Percentiles rank a stretch among this genome's conserved stretches.
Conservation (phyloP, 2,329 filamentous ascomycete species). For the Aspergillus candidus region DNA sequence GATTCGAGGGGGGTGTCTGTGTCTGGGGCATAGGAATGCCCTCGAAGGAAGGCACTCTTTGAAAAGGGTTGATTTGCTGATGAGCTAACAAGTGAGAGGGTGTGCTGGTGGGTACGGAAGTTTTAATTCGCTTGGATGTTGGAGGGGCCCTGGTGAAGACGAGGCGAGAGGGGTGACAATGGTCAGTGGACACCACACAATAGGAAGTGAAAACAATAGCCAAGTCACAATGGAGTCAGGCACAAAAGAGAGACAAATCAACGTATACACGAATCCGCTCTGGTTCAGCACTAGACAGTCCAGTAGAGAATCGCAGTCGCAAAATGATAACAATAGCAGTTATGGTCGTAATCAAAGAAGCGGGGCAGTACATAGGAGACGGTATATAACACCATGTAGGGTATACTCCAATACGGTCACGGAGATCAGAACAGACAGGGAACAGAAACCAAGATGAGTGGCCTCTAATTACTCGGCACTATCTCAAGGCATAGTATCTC, state of each 20-base stretch:
- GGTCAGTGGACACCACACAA: conserved; percentile 3
- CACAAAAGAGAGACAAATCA: neutral
- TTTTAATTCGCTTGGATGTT: conserved; percentile 39
- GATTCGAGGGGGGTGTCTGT: conserved; percentile 31
- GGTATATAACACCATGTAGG: no score
- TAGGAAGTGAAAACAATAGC: neutral
- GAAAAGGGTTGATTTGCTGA: conserved; percentile 33
- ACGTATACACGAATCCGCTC: neutral
- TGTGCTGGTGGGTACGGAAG: conserved; percentile 30
- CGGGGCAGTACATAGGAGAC: no score
- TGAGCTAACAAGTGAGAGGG: conserved; percentile 34
- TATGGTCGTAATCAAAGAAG: no score
- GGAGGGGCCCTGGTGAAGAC: conserved; percentile 32
- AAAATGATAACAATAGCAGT: no score
- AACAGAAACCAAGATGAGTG: no score
- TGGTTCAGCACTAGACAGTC: no score
- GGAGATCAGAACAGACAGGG: no score
- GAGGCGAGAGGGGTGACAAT: conserved; percentile 1
- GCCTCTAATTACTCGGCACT: no score
- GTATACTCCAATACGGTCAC: no score
- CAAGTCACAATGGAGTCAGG: neutral
- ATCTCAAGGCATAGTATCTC: no score
- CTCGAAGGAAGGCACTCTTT: conserved; percentile 31
- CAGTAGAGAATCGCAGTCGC: no score
- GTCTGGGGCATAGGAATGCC: conserved; percentile 36